Evolutionary conservation across 495 filamentous ascomycete species (phyloP).

Genomic region (Penicillium verhagenii): DNA sequence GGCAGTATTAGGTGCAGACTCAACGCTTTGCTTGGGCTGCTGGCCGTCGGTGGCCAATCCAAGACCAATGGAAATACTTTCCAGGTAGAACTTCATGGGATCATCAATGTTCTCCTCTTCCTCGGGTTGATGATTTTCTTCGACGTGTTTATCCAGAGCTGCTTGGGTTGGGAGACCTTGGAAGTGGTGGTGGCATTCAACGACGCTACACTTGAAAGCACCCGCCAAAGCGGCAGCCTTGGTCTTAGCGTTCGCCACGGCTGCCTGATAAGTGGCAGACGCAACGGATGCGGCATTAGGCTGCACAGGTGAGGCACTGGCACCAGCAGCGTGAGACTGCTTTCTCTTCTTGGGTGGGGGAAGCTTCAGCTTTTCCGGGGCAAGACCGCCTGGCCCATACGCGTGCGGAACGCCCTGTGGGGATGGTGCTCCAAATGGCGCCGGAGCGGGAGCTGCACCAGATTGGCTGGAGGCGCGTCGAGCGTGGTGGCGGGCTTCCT

Average conservation of each 20-base stretch:
- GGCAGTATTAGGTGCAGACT: slow-evolving; percentile 11
- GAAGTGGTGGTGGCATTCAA: slow-evolving; percentile 44
- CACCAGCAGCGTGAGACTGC: slow-evolving; percentile 41
- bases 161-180: slow-evolving; percentile 46
- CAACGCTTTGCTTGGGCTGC: slow-evolving; percentile 18
- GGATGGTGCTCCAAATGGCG: slow-evolving; percentile 66
- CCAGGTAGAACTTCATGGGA: slow-evolving; percentile 46
- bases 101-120: slow-evolving; percentile 46
- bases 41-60: slow-evolving; percentile 33
- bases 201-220: slow-evolving; percentile 43
- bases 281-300: slow-evolving; percentile 23
- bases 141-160: slow-evolving; percentile 48
- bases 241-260: slow-evolving; percentile 34
- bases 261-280: slow-evolving; percentile 33
- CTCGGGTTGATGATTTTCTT: slow-evolving; percentile 43
- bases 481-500: slow-evolving; percentile 44
- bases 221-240: slow-evolving; percentile 28
- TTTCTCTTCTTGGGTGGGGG: slow-evolving; percentile 62
- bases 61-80: slow-evolving; percentile 41
- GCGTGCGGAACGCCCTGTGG: slow-evolving; percentile 66
- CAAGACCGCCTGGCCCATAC: slow-evolving; percentile 47
- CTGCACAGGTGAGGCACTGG: slow-evolving; percentile 31
- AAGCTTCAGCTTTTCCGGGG: slow-evolving; percentile 57
- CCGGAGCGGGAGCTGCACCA: slow-evolving; percentile 56
- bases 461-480: slow-evolving; percentile 57